Evolutionary conservation across 805 yeast genomes (phyloP), one percentile per base, ranked within the genome.

Genomic region (Saturnispora bothae): DNA sequence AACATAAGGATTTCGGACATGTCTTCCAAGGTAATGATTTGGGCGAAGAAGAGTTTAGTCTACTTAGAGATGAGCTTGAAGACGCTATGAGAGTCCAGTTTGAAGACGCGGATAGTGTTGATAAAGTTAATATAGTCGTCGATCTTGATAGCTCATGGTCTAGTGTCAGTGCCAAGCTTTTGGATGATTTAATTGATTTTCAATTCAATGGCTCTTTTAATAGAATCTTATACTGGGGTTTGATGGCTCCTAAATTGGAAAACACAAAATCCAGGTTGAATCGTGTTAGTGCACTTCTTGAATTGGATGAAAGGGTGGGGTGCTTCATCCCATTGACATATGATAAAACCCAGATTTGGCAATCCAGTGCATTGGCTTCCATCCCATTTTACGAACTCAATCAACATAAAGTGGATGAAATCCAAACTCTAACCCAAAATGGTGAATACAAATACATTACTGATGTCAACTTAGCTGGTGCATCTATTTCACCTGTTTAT

Each of bases 101-200:
- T 12, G 98, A 89, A 52, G 69, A 73, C 43, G 77, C 92, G 53
- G 96, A 92, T 54, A 56, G 64, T 20, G 52, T 88, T 15, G 72
- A 69, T 39, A 96, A 96, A 1, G 41, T 92, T 8, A 82, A 81
- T 47, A 35, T 83, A 0, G 50, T 78, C 2, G 70, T 81, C 0
- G 95, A 86, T 37, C 47, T 78, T 3, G 94, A 83, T 51, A 66
- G 74, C 17, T 82, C 80, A 0, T 89, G 97, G 97, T 80, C 85
- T 34, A 95, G 95, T 0, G 75, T 82, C 48, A 57, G 83, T 4
- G 54, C 60, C 29, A 65, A 66, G 33, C 46, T 76, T 44, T 41
- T 86, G 18, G 49, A 36, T 14, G 29, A 40, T 23, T 14, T 40
- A 8, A 45, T 45, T 20, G 46, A 45, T 27, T 40, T 34, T 23